Evolutionary conservation across 305 asterid species (phyloP), one percentile per base, ranked within the genome.

Genomic region (Ajuga reptans): DNA sequence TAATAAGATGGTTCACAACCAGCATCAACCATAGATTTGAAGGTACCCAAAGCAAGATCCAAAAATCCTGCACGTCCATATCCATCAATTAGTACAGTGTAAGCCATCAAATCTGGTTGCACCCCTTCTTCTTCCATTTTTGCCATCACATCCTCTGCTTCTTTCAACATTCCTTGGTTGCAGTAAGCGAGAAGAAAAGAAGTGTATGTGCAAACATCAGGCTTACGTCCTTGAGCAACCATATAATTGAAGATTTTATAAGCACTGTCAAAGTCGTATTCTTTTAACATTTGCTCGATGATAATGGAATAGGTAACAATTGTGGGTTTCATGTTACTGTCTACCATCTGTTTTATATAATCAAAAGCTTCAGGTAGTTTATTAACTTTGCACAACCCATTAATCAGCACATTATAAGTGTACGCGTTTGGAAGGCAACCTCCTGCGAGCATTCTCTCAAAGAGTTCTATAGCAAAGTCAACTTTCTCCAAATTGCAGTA

Each of bases 201-300:
- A 69, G 96, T 88, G 78, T 88, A 90, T 31, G 83, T 84, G 77
- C 92, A 86, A 46, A 90, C 84, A 66, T 90, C 95, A 64, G 96
- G 95, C 68, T 81, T 84, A 73, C 59, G 59, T 61, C 96, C 96
- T 70, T 41, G 68, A 65, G 85, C 72, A 43, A 71, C 68, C 90
- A 88, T 85, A 72, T 71, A 64, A 73, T 77, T 47, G 67, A 88
- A 66, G 66, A 88, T 55, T 55, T 68, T 71, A 68, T 84, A 72
- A 16, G 92, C 97, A 65, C 72, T 60, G 66, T 80, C 85, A 82
- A 85, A 86, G 59, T 84, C 90, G 71, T 68, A 79, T 31, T 84
- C 92, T 80, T 84, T 85, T 45, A 90, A 69, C 81, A 90, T 74
- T 21, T 85, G 83, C 75, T 88, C 92, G 53, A 90, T 88, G 61